Base-by-base conservation (phyloP, 768 basidiomycete genomes). In the Tricholoma sp. region DNA sequence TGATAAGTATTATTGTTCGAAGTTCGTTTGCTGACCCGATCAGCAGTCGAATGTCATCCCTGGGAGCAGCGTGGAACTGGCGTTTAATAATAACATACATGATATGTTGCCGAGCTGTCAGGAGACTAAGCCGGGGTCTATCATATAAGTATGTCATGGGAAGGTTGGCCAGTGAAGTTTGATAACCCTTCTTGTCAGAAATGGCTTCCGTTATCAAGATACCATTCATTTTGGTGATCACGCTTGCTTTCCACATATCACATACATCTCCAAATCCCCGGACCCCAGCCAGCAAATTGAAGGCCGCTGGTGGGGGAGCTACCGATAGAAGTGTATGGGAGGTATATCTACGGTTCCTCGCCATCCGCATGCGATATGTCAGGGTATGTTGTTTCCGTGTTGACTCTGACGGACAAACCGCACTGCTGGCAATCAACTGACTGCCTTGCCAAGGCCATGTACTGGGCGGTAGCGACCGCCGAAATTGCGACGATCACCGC, bases 401-500 rank as follows among this genome's bases (percentile, higher is more conserved):
- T 24, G 24, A 24, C 24, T 24, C 24, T 24, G 24, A 24, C 36
- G 2, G 36, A 10, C 11, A 12, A 37, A n/a, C n/a, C n/a, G n/a
- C n/a, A n/a, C n/a, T n/a, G n/a, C n/a, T 7, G 6, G 5, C 17
- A 18, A 11, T 18, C 18, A 8, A 42, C 17, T 6, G 18, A 42
- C 17, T 3, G 4, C 9, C 13, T 20, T 18, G 11, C 12, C 15
- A 12, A 45, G 44, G 6, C 13, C 24, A 11, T 45, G 24, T 45
- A 24, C 15, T 45, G 57, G 57, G 32, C 51, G 1, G 37, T 33
- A 3, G 57, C 49, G 1, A 28, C 28, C 2, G 50, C 57, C 18
- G 59, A 60, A 37, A 45, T 49, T 3, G 50, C 51, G 4, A 24
- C 47, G 5, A 52, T 58, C 11, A 17, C 53, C 13, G 37, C 53